Evolutionary conservation across 176 grass and related monocot species (phyloP).

Genomic region (Musa troglodytarum): DNA sequence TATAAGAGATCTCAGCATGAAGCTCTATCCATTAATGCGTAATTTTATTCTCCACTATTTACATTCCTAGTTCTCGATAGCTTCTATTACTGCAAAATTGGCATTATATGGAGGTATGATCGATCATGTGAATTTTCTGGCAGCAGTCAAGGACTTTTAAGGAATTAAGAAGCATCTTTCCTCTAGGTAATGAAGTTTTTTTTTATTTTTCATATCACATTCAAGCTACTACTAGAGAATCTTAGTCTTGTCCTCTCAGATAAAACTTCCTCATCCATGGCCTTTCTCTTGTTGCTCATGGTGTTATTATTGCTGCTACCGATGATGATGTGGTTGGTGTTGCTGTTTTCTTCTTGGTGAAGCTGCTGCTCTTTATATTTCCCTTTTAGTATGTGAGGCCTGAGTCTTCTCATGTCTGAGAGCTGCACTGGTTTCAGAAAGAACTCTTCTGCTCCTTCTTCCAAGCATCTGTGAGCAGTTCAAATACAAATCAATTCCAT

Average conservation of each 20-base stretch:
- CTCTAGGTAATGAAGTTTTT: too few relatives aligned
- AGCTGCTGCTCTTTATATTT: constrained; percentile 21
- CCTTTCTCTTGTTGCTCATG: constrained; percentile 12
- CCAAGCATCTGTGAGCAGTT: constrained; percentile 27
- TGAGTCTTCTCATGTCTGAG: constrained; percentile 23
- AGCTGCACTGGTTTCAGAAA: constrained; percentile 31
- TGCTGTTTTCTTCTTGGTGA: not conserved
- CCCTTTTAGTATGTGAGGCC: constrained; percentile 26
- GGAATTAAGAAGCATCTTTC: too few relatives aligned
- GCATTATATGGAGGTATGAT: not conserved
- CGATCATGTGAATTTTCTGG: not conserved
- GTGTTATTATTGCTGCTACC: not conserved
- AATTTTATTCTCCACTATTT: not conserved
- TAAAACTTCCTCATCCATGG: not conserved
- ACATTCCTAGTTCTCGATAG: not conserved
- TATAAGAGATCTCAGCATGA: too few relatives aligned
- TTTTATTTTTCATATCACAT: too few relatives aligned
- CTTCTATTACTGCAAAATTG: not conserved
- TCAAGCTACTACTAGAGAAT: not conserved
- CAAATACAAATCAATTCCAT: not conserved
- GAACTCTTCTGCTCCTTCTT: constrained; percentile 38
- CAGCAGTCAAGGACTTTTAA: not conserved
- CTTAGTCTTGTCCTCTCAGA: constrained; percentile 3
- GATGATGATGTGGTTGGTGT: not conserved
- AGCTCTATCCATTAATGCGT: not conserved